Conservation (phyloP, 2,329 filamentous ascomycete species). For the Dothidotthia symphoricarpi region DNA sequence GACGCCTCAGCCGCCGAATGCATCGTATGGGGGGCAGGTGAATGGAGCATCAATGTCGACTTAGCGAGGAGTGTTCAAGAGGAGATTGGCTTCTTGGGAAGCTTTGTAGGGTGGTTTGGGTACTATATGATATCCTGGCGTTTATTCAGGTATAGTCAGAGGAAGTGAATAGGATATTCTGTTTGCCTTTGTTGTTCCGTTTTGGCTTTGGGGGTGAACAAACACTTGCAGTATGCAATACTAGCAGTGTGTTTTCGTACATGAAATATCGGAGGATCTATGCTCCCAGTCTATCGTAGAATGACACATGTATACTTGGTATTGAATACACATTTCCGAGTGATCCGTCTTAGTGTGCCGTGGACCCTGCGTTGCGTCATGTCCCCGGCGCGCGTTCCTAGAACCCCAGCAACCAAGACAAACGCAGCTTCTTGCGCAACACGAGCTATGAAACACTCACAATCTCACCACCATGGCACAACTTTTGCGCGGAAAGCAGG, state of each 20-base stretch:
- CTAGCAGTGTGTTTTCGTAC: no score
- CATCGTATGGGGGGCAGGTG: constrained; percentile 23
- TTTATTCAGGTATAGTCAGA: constrained; percentile 4
- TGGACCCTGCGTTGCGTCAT: constrained; percentile 22
- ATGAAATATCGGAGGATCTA: no score
- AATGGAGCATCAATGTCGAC: constrained; percentile 31
- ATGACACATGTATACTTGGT: no score
- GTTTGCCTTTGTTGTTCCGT: no score
- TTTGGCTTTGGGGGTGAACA: no score
- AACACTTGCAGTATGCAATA: no score
- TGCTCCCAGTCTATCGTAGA: no score
- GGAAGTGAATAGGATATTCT: no score
- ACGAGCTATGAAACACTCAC: constrained; percentile 30
- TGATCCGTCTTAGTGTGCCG: constrained; percentile 8
- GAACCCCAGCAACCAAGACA: constrained; percentile 13
- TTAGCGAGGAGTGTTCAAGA: constrained; percentile 7
- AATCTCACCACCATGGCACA: constrained; percentile 64
- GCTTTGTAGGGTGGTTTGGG: constrained; percentile 9
- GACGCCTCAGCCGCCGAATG: constrained; percentile 39
- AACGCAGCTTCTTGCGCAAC: constrained; percentile 13
- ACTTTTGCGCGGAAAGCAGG: constrained; percentile 88
- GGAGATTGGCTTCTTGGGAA: constrained; percentile 2
- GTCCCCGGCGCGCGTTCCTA: constrained; percentile 4
- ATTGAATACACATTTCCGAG: constrained; percentile 4
- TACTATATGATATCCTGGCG: constrained; percentile 17